Percentiles rank a stretch among this genome's conserved stretches.
Conservation (phyloP, 805 yeast genomes). For the Peterozyma xylosa region DNA sequence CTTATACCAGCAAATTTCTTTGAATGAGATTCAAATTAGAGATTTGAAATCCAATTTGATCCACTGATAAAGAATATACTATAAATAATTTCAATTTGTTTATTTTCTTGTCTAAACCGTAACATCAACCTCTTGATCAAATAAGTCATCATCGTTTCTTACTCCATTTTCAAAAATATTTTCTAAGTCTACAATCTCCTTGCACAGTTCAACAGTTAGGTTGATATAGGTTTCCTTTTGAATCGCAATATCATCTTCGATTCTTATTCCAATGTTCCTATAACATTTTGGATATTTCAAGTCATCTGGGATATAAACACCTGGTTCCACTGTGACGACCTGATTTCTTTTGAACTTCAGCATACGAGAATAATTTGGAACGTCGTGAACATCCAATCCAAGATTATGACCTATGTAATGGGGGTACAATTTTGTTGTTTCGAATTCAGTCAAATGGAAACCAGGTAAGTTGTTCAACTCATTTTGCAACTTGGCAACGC, state of each 20-base stretch:
- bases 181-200: constrained; percentile 81
- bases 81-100: neutral
- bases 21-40: neutral
- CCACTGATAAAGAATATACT: neutral
- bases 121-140: constrained; percentile 2
- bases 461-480: constrained; percentile 69
- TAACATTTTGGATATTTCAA: constrained; percentile 70
- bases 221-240: constrained; percentile 49
- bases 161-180: constrained; percentile 53
- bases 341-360: constrained; percentile 55
- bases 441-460: constrained; percentile 44
- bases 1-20: neutral
- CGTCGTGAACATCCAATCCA: constrained; percentile 87
- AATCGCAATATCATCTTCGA: constrained; percentile 88
- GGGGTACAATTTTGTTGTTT: constrained; percentile 64
- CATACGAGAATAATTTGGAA: constrained; percentile 55
- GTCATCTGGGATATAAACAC: constrained; percentile 77
- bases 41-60: neutral
- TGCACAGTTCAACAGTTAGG: constrained; percentile 76
- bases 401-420: constrained; percentile 95
- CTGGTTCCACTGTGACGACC: constrained; percentile 94
- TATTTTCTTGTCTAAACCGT: neutral
- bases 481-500: constrained; percentile 48
- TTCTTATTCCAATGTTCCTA: constrained; percentile 86
- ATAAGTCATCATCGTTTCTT: constrained; percentile 9